Conservation (phyloP, 768 basidiomycete genomes). For the Kwoniella botswanensis region DNA sequence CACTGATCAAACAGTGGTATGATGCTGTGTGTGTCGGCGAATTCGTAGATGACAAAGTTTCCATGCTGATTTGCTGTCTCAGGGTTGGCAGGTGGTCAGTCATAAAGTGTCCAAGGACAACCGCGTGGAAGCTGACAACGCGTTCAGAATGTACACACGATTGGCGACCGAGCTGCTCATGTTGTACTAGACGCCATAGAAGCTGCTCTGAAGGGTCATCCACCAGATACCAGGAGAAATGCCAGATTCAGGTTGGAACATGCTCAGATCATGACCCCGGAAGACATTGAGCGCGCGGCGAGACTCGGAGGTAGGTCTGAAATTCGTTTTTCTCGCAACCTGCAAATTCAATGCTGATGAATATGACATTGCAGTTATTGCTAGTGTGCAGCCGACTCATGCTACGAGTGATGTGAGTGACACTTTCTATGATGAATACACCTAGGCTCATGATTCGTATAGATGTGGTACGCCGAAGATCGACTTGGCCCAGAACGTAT, state of each 20-base stretch:
- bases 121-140: neutral
- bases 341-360: neutral
- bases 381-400: constrained; percentile 92
- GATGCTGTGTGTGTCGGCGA: constrained; percentile 60
- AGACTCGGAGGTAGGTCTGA: constrained; percentile 69
- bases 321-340: neutral
- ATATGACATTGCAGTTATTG: constrained; percentile 67
- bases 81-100: constrained; percentile 81
- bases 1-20: constrained; percentile 69
- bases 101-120: constrained; percentile 14
- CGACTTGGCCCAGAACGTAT: constrained; percentile 81
- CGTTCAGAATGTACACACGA: constrained; percentile 69
- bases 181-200: constrained; percentile 84
- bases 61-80: constrained; percentile 1
- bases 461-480: constrained; percentile 91
- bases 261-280: constrained; percentile 78
- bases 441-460: constrained; percentile 63
- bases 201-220: constrained; percentile 62
- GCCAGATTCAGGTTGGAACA: constrained; percentile 84
- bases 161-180: constrained; percentile 78
- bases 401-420: constrained; percentile 64
- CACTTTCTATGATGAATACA: neutral
- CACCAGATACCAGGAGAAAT: constrained; percentile 13
- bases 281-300: constrained; percentile 73
- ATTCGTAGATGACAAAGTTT: neutral